Conservation (phyloP, 306 rosid species). For the Spatholobus suberectus region DNA sequence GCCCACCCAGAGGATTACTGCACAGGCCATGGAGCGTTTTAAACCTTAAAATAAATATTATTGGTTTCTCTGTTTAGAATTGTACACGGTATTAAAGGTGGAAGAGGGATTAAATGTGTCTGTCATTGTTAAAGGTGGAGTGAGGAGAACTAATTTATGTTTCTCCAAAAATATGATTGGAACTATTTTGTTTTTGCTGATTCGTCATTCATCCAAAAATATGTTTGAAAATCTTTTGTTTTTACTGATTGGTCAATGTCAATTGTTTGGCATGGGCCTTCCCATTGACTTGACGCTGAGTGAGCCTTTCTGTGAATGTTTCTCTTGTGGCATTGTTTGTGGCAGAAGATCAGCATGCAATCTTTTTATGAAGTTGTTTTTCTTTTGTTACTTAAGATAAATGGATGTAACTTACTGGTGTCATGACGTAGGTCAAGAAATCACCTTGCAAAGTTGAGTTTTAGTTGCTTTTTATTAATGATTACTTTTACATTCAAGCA, state of each 20-base stretch:
- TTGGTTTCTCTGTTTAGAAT: background rate
- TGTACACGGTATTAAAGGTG: background rate
- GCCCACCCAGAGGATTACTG: too few relatives aligned
- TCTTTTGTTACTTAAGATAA: constrained; percentile 8
- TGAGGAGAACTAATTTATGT: too few relatives aligned
- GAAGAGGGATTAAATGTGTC: too few relatives aligned
- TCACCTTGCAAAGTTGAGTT: background rate
- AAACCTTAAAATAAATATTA: background rate
- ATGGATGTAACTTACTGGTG: background rate
- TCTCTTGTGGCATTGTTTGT: background rate
- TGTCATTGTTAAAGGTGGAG: too few relatives aligned
- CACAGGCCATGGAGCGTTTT: background rate
- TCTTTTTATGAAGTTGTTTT: constrained; percentile 20
- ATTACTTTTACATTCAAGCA: background rate
- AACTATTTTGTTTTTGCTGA: too few relatives aligned
- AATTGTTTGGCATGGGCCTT: constrained; percentile 14
- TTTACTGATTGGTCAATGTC: background rate
- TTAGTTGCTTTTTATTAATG: constrained; percentile 15
- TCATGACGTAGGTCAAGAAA: constrained; percentile 13
- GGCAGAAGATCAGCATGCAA: background rate
- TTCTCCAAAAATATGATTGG: too few relatives aligned
- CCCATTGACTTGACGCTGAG: background rate
- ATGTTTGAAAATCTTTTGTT: too few relatives aligned
- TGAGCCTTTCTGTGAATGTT: background rate
- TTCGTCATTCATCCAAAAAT: too few relatives aligned